Conservation (phyloP, 306 rosid genomes). For the Sicyos baderoa region DNA sequence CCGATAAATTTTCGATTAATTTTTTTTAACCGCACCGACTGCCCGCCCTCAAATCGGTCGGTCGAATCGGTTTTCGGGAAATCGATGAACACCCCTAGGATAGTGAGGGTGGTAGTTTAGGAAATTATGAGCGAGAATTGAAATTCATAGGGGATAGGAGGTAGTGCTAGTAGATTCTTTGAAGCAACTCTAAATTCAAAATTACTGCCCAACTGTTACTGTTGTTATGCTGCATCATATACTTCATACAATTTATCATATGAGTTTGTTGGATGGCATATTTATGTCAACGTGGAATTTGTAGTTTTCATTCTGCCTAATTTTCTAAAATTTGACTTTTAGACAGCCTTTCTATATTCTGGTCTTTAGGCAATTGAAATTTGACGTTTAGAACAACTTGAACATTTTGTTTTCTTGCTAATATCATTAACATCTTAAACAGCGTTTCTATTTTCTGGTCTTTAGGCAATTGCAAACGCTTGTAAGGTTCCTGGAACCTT, state of each 20-base stretch:
- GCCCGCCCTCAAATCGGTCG: too few relatives aligned
- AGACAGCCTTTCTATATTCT: slow-evolving; percentile 32
- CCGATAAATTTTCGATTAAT: too few relatives aligned
- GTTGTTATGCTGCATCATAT: slow-evolving; percentile 3
- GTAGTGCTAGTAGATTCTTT: neutral
- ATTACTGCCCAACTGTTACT: neutral
- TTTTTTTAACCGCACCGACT: too few relatives aligned
- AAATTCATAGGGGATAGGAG: neutral
- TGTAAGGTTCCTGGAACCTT: slow-evolving; percentile 64
- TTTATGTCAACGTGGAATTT: neutral
- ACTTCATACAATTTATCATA: slow-evolving; percentile 2
- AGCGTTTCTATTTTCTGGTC: slow-evolving; percentile 37
- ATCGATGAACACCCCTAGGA: too few relatives aligned
- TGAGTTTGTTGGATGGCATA: neutral
- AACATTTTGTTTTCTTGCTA: neutral
- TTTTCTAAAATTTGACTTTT: neutral
- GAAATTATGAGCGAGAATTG: neutral
- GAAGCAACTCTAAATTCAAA: neutral
- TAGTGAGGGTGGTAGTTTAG: too few relatives aligned
- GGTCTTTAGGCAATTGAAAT: slow-evolving; percentile 69
- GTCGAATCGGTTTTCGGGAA: too few relatives aligned
- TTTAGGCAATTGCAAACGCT: slow-evolving; percentile 70
- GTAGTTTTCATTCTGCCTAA: neutral
- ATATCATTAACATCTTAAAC: slow-evolving; percentile 26
- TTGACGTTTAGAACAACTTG: too few relatives aligned